Base-by-base conservation (phyloP, 2,329 filamentous ascomycete species). In the Zymoseptoria crescenta region DNA sequence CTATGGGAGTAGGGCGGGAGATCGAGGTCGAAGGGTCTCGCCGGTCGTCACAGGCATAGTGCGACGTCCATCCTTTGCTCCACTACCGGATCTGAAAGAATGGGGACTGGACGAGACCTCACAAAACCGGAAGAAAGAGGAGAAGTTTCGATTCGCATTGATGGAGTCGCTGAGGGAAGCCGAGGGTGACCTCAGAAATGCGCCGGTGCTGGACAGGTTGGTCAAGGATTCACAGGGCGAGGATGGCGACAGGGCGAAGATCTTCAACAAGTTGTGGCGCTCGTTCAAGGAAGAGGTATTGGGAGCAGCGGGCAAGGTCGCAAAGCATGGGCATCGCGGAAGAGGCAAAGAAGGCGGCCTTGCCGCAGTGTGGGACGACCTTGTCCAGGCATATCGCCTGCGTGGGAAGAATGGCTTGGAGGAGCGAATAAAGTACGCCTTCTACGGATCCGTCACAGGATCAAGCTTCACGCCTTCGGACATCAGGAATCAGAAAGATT, bases 401-500 rank as follows among this genome's bases (percentile, higher is more conserved):
- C 55, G 64, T 53, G 70, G 72, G 20, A 54, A 56, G 28, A 56
- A 52, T 20, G 69, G 65, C 3, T 54, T 74, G 49, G 67, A 73
- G 8, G 67, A 71, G 30, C 62, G 68, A 21, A 65, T 96, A 45
- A 81, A 81, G 60, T 87, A 87, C 67, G 77, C 83, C 30, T 90
- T 94, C 70, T 85, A 87, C 66, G 84, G 81, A 45, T 85, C 86
- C 63, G 75, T 88, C 20, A 76, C 85, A 59, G 81, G 82, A 10
- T 71, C 78, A 2, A 77, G 77, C 27, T 84, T 87, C 69, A 82
- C 85, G 1, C 74, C 77, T 20, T 78, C 77, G 3, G 76, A 87
- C 54, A 75, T 83, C 29, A 75, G 79, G 51, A 81, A 81, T 29
- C 88, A 92, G 67, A 77, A 79, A 66, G 80, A 80, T 20, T 75